phyloP scores from a whole-genome alignment of 306 rosid genomes.

The Vigna reflexopilosa region DNA sequence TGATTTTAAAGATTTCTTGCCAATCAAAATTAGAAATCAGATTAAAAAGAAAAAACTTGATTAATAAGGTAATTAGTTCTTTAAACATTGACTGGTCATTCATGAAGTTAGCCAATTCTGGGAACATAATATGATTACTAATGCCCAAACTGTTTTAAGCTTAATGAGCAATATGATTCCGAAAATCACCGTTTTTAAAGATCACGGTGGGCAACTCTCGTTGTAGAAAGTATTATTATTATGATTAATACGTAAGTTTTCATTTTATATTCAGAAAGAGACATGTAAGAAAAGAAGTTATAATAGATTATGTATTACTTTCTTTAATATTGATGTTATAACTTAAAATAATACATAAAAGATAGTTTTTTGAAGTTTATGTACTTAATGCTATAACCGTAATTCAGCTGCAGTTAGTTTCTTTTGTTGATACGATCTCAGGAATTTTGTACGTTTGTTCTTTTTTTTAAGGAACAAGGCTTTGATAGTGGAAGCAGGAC shows the following conservation, averaged over 20 bases:
- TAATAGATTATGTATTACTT: neutral
- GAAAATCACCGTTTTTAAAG: neutral
- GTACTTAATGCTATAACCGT: neutral
- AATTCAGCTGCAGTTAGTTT: neutral
- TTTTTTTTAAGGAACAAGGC: constrained; percentile 60
- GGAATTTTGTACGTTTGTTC: neutral
- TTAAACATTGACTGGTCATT: neutral
- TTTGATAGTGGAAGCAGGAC: constrained; percentile 71
- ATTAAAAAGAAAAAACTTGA: too few species aligned
- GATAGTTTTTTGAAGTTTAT: neutral
- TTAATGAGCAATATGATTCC: neutral
- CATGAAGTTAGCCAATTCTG: too few species aligned
- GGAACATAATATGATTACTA: too few species aligned
- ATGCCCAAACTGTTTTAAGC: neutral
- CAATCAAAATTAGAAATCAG: too few species aligned
- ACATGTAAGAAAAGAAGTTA: neutral
- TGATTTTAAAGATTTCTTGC: neutral
- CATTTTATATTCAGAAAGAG: neutral
- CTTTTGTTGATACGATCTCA: constrained; percentile 5
- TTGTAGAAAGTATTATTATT: neutral
- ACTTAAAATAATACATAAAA: neutral
- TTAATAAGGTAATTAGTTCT: too few species aligned
- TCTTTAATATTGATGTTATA: neutral
- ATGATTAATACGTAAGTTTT: neutral
- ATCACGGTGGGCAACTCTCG: neutral